Evolutionary conservation across 257 asterid genomes (phyloP), one percentile per base, ranked within the genome.

Genomic region (Nicotiana sylvestris): DNA sequence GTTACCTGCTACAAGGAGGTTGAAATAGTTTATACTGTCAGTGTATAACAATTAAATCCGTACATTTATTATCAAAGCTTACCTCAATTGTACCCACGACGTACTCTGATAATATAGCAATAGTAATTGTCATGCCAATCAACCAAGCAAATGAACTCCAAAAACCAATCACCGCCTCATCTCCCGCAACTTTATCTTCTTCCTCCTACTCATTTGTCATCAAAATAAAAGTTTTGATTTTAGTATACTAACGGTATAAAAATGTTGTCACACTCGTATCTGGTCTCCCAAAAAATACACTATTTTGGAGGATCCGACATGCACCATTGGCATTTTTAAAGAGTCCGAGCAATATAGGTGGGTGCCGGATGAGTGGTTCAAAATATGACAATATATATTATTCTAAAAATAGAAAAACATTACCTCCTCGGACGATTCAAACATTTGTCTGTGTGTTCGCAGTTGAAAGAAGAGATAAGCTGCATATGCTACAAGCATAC

Each of bases 11-110:
- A 43, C 3, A 9, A 2, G 10, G 2, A 43, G 51, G 51, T 43
- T 9, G 51, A 43, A 9, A 2, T 43, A 43, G 0, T 43, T 43
- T 43, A 43, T 9, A 43, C 12, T 9, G 12, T 43, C 51, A 9
- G 0, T 43, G 1, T 8, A 43, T 43, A 43, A 0, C 0, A 43
- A 43, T 9, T 43, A 43, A 8, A 43, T 43, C 0, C 7, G 39
- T 35, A 35, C 7, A 35, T 35, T 35, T 35, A 35, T 35, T 35
- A 35, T 35, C 39, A 35, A 35, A 0, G 39, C 33, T 15, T 83
- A 89, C 91, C 91, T 89, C 91, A 9, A 89, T 87, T 17, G 91
- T 85, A 12, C 90, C 91, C 3, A 89, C 90, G 8, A 89, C 88
- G 16, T 89, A 89, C 85, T 89, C 90, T 0, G 91, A 89, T 49